Evolutionary conservation across 2,329 filamentous ascomycete species (phyloP), one percentile per base, ranked within the genome.

Genomic region (Aspergillus sp.): DNA sequence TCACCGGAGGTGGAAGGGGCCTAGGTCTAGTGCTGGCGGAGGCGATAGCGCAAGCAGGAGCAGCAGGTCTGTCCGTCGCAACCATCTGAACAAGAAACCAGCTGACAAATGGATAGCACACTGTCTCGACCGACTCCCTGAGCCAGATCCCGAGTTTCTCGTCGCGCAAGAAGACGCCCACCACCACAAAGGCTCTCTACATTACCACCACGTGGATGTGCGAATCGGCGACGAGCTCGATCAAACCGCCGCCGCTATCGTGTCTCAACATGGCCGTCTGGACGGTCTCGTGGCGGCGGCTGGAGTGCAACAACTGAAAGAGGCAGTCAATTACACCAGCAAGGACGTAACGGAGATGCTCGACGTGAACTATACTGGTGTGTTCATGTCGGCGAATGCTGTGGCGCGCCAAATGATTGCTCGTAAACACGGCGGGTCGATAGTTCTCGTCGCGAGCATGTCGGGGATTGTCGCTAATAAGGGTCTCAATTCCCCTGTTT

Each of bases 401-500:
- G 75, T 71, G 6, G 78, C 78, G 2, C 70, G 70, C 38, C 73
- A 79, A 57, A 78, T 80, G 71, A 73, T 76, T 54, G 72, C 73
- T 20, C 70, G 75, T 58, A 78, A 82, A 52, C 76, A 68, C 16
- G 68, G 68, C 5, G 79, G 76, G 11, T 77, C 74, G 3, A 79
- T 81, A 47, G 65, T 79, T 4, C 65, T 81, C 10, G 65, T 81
- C 1, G 79, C 77, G 0, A 78, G 74, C 54, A 81, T 81, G 76
- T 78, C 74, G 51, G 79, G 76, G 0, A 60, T 75, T 8, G 72
- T 78, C 44, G 76, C 76, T 7, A 79, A 79, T 62, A 77, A 77
- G 63, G 77, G 74, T n/a, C 66, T 74, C 65, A 67, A 60, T 10
- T 67, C 60, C 4, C 66, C 71, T 3, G 68, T 73, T 0, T 83